phyloP scores from a whole-genome alignment of 2,329 filamentous ascomycete genomes.

The Dothideomycetes sp. region DNA sequence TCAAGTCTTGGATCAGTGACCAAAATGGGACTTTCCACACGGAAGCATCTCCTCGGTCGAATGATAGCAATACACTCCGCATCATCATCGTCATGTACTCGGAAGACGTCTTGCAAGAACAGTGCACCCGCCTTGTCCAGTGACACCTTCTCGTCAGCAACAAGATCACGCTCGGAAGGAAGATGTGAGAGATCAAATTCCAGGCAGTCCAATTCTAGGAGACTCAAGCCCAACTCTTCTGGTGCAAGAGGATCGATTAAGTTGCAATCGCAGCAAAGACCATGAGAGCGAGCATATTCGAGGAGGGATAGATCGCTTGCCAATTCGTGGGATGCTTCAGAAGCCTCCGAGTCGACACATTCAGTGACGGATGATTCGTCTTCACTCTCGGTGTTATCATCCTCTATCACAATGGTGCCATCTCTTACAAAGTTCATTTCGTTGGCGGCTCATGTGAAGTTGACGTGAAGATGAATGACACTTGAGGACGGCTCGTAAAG shows the following conservation, averaged over 20 bases:
- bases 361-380: background rate
- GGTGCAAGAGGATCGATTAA: conserved; percentile 16
- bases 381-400: background rate
- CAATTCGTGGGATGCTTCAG: background rate
- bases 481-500: too few species aligned
- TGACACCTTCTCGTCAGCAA: too few species aligned
- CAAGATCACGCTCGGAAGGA: too few species aligned
- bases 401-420: background rate
- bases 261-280: conserved; percentile 28
- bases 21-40: background rate
- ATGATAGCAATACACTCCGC: too few species aligned
- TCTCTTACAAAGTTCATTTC: too few species aligned
- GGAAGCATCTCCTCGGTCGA: too few species aligned
- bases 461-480: too few species aligned
- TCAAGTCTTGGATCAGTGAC: background rate
- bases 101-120: too few species aligned
- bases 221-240: conserved; percentile 6
- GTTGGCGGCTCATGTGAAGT: too few species aligned
- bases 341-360: background rate
- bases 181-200: too few species aligned
- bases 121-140: too few species aligned
- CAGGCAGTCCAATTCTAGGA: conserved; percentile 10
- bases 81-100: too few species aligned
- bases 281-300: conserved; percentile 37
- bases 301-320: conserved; percentile 27